Conservation (phyloP, 805 yeast genomes). For the Lipomyces chichibuensis region DNA sequence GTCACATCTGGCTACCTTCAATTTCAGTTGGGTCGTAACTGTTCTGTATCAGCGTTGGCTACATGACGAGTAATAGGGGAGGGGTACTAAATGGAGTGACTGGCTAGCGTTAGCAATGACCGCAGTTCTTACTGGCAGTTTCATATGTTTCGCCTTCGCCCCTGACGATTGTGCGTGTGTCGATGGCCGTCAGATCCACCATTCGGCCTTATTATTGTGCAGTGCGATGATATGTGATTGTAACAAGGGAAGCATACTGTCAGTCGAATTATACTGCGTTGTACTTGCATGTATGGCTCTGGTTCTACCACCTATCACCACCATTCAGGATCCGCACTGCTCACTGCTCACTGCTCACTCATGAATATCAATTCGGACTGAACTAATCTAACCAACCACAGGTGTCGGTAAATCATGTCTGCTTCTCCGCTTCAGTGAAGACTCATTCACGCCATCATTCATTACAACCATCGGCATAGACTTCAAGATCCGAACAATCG, state of each 20-base stretch:
- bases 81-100: not conserved
- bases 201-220: no score
- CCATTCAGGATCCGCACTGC: not conserved
- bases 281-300: no score
- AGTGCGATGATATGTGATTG: not conserved
- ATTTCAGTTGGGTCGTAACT: not conserved
- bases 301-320: not conserved
- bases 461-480: slow-evolving; percentile 98
- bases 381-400: slow-evolving; percentile 1
- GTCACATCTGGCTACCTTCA: slow-evolving; percentile 1
- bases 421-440: slow-evolving; percentile 89
- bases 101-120: not conserved
- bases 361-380: not conserved
- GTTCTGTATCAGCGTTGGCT: not conserved
- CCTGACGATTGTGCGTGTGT: not conserved
- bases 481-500: slow-evolving; percentile 95
- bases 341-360: not conserved
- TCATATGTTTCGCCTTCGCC: not conserved
- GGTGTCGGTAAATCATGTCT: slow-evolving; percentile 94
- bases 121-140: not conserved
- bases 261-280: not conserved
- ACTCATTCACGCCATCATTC: slow-evolving; percentile 93
- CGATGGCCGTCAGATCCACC: not conserved
- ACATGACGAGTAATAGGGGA: not conserved
- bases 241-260: not conserved